A percentile compares a stretch with the other conserved stretches of the same genome.
phyloP scores from a whole-genome alignment of 2,329 filamentous ascomycete genomes.

The Fusarium subglutinans region DNA sequence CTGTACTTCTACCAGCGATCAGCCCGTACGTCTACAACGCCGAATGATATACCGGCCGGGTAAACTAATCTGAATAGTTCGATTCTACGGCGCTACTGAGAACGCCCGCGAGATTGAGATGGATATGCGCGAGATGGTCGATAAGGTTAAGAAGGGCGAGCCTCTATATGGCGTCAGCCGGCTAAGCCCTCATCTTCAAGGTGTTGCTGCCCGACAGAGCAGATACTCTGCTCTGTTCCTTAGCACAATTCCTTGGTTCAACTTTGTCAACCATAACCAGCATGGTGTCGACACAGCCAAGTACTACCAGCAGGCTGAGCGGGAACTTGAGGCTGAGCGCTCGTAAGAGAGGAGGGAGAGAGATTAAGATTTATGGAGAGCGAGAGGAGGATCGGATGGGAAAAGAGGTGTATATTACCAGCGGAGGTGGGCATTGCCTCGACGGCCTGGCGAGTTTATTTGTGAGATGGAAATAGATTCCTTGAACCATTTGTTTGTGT shows the following conservation, averaged over 20 bases:
- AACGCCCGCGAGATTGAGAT: slow-evolving; percentile 91
- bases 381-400: neutral
- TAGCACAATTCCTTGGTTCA: slow-evolving; percentile 93
- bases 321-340: slow-evolving; percentile 83
- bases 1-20: slow-evolving; percentile 87
- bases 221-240: slow-evolving; percentile 87
- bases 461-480: slow-evolving; percentile 38
- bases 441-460: slow-evolving; percentile 34
- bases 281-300: slow-evolving; percentile 98
- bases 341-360: slow-evolving; percentile 8
- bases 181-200: slow-evolving; percentile 90
- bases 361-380: neutral
- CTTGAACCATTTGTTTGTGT: slow-evolving; percentile 15
- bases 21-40: slow-evolving; percentile 68
- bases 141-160: slow-evolving; percentile 92
- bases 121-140: slow-evolving; percentile 99
- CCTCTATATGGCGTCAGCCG: slow-evolving; percentile 85
- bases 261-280: slow-evolving; percentile 95
- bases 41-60: neutral
- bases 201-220: slow-evolving; percentile 90
- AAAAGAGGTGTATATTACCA: slow-evolving; percentile 43
- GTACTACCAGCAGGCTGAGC: slow-evolving; percentile 95
- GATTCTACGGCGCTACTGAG: slow-evolving; percentile 95
- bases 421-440: slow-evolving; percentile 29
- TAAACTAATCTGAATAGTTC: slow-evolving; percentile 63